Percentiles rank a stretch among this genome's conserved stretches.
phyloP scores from a whole-genome alignment of 805 yeast species.

The Cyberlindnera euphorbiiphila region DNA sequence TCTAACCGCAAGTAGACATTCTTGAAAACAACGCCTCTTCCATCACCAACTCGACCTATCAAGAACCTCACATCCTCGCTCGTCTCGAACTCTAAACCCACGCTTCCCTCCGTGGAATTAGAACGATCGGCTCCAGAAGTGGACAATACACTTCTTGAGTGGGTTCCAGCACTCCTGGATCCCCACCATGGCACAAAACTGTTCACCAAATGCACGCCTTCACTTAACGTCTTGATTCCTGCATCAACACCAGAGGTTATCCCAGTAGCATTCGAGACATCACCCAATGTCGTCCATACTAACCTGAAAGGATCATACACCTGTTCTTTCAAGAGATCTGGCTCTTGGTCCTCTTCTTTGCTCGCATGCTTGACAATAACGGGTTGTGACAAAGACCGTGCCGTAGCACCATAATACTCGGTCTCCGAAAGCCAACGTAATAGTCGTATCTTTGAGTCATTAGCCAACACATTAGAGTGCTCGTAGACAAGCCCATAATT shows the following conservation, averaged over 20 bases:
- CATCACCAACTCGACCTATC: constrained; percentile 18
- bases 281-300: constrained; percentile 22
- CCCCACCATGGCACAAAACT: constrained; percentile 13
- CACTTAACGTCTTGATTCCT: constrained; percentile 12
- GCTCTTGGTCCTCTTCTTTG: constrained; percentile 15
- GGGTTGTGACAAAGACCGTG: constrained; percentile 14
- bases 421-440: constrained; percentile 22
- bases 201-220: constrained; percentile 7
- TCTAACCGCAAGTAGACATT: constrained; percentile 19
- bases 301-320: constrained; percentile 29
- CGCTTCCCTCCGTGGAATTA: too few species aligned
- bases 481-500: constrained; percentile 24
- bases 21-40: constrained; percentile 21
- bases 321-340: constrained; percentile 20
- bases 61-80: constrained; percentile 11
- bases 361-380: constrained; percentile 25
- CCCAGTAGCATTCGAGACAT: constrained; percentile 24
- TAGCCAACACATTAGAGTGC: constrained; percentile 7
- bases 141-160: too few species aligned
- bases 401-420: constrained; percentile 14
- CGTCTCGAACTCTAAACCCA: too few species aligned
- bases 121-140: too few species aligned
- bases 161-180: too few species aligned
- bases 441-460: constrained; percentile 13
- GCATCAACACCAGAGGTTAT: constrained; percentile 23